Percentiles rank a stretch among this genome's conserved stretches.
These are phyloP conservation scores for Scedosporium boydii DNA, from an alignment of 2,329 filamentous ascomycete species.

Conservation along the genomic window DNA sequence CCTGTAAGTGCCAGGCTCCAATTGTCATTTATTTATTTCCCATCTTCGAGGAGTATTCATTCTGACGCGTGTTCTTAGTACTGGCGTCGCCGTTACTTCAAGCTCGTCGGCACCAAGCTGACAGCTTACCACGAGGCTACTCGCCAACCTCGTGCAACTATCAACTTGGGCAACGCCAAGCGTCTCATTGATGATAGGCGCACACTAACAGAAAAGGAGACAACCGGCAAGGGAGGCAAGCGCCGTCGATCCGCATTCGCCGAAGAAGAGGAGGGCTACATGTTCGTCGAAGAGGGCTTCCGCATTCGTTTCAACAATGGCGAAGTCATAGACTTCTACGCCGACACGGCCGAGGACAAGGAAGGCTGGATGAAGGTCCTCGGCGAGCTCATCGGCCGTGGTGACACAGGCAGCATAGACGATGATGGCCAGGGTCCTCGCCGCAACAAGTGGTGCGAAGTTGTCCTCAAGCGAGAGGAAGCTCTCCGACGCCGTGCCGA, in stretches of 20 bases:
- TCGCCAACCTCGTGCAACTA: slow-evolving; percentile 88
- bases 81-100: slow-evolving; percentile 97
- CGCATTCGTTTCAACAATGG: slow-evolving; percentile 97
- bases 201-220: slow-evolving; percentile 74
- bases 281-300: slow-evolving; percentile 99
- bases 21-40: slow-evolving; percentile 10
- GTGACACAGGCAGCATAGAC: slow-evolving; percentile 31
- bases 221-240: slow-evolving; percentile 62
- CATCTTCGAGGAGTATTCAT: neutral
- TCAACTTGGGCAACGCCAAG: slow-evolving; percentile 87
- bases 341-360: slow-evolving; percentile 78
- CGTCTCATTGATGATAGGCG: slow-evolving; percentile 90
- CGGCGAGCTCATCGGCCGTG: slow-evolving; percentile 56
- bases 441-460: slow-evolving; percentile 56
- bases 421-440: slow-evolving; percentile 33
- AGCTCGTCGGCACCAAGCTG: slow-evolving; percentile 79
- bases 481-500: slow-evolving; percentile 45
- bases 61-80: slow-evolving; percentile 51
- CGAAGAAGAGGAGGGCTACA: slow-evolving; percentile 97
- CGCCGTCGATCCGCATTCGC: slow-evolving; percentile 92
- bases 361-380: slow-evolving; percentile 92
- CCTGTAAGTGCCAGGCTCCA: slow-evolving; percentile 55
- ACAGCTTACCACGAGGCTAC: slow-evolving; percentile 96
- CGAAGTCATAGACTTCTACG: slow-evolving; percentile 97
- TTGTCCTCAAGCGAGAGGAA: slow-evolving; percentile 56